Percentiles rank a stretch among this genome's conserved stretches.
phyloP scores from a whole-genome alignment of 139 green algal genomes.

The Gonium pectorale region DNA sequence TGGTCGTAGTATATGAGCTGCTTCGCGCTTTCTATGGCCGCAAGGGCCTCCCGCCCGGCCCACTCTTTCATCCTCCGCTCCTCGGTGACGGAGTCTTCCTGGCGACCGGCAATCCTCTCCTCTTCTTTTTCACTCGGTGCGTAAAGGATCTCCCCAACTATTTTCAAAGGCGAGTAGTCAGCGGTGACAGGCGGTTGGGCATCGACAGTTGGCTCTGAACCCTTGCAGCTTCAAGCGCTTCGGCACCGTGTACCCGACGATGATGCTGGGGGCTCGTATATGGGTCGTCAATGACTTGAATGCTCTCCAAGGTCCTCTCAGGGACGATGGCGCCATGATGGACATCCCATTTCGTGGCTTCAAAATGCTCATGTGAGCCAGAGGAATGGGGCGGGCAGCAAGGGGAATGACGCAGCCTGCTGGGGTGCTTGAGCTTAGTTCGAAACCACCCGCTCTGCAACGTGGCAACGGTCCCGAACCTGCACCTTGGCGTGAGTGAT shows the following conservation, averaged over 20 bases:
- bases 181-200: neutral
- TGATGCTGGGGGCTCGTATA: neutral
- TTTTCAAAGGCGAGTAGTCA: neutral
- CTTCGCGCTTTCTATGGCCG: neutral
- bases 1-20: neutral
- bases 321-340: neutral
- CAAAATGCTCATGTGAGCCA: neutral
- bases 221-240: neutral
- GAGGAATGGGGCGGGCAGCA: neutral
- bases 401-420: neutral
- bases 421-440: too few relatives aligned
- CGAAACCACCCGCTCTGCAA: too few relatives aligned
- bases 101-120: neutral
- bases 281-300: neutral
- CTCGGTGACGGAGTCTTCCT: neutral
- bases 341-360: neutral
- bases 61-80: neutral
- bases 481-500: neutral
- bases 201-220: neutral
- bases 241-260: neutral
- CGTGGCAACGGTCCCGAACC: neutral
- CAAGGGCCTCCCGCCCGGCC: constrained; percentile 3
- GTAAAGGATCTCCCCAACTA: neutral
- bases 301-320: neutral
- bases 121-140: neutral